These are phyloP conservation scores for Capsicum rhomboideum DNA, from an alignment of 257 asterid species.

Conservation along the genomic window DNA sequence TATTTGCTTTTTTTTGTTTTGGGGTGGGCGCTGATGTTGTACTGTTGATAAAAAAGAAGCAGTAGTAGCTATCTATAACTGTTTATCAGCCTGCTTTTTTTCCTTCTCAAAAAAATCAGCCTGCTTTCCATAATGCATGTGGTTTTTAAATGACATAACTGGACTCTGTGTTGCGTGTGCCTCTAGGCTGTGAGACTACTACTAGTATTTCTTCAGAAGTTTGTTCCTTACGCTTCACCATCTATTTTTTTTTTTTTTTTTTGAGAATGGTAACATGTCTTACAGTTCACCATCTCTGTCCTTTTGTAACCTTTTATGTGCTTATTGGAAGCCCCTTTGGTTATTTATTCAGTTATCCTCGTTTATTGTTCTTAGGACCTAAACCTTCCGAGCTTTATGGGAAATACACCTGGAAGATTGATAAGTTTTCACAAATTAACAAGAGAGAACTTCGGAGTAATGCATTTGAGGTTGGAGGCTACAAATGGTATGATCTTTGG, in stretches of 20 bases:
- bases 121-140: neutral
- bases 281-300: neutral
- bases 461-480: constrained; percentile 43
- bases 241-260: no score
- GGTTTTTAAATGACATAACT: neutral
- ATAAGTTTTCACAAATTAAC: constrained; percentile 40
- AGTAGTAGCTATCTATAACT: neutral
- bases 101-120: no score
- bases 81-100: neutral
- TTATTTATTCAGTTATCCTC: neutral
- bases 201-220: neutral
- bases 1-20: neutral
- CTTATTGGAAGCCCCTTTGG: neutral
- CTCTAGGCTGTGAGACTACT: neutral
- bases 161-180: neutral
- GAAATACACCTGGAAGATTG: constrained; percentile 46
- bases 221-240: neutral
- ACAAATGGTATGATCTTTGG: constrained; percentile 32
- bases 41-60: neutral
- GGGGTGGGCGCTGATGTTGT: neutral
- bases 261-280: neutral
- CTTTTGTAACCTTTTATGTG: neutral
- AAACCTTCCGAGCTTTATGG: constrained; percentile 37
- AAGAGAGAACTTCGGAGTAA: constrained; percentile 46
- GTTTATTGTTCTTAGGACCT: constrained; percentile 21